Evolutionary conservation across 169 alveolate genomes (phyloP), one percentile per base, ranked within the genome.

Genomic region (Plasmodium billcollinsi): DNA sequence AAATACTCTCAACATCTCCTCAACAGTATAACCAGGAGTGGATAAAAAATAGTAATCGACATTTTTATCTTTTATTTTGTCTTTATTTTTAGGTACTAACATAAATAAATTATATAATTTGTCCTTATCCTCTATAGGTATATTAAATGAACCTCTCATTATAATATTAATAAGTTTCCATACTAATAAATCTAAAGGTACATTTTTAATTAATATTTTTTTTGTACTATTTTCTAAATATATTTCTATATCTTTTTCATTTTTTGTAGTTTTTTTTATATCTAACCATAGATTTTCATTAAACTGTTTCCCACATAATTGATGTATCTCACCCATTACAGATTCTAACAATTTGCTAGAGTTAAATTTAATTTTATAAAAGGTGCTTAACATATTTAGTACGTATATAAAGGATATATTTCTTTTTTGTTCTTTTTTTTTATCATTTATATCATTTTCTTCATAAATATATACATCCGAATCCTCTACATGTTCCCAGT

Each of bases 81-180:
- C 71, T 62, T 73, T 73, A 71, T 61, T 71, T 26, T 39, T 45
- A 20, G 83, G 85, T 14, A 86, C 86, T 65, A 86, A 4, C 12
- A 62, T 73, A 72, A 86, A 86, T 73, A 86, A 72, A 24, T 86
- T 62, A 58, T 72, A 72, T 62, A 86, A 63, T 66, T 61, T 70
- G 8, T 86, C 92, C 52, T 71, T 47, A 3, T 73, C 88, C 29
- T 86, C 75, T 29, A 86, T 66, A 20, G 86, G 76, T 21, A 86
- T 33, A 67, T 86, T 86, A 39, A 86, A 86, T 15, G 92, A 72
- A 29, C 88, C 92, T 24, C 56, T 70, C 88, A 86, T 71, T 33
- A 86, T 29, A 5, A 62, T 71, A 47, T 86, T 86, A n/a, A 86
- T 52, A 72, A 86, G 73, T 72, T 71, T 70, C 92, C 92, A 86